A percentile compares a stretch with the other conserved stretches of the same genome.
These are phyloP conservation scores for Nakazawaea wickerhamii DNA, from an alignment of 805 yeast species.

Conservation along the genomic window DNA sequence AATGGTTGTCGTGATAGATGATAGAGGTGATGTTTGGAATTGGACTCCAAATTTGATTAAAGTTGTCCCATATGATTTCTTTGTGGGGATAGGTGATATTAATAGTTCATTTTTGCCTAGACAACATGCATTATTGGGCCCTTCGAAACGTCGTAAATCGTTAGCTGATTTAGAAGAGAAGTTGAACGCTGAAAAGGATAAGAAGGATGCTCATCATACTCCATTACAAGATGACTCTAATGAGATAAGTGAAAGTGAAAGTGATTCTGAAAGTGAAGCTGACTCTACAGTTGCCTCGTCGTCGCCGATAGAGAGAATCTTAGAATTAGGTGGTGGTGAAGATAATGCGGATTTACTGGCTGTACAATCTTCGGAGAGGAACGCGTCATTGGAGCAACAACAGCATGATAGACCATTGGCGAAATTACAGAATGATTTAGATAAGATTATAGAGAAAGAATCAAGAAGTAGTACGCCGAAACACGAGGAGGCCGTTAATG, in stretches of 20 bases:
- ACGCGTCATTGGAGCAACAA: slow-evolving; percentile 71
- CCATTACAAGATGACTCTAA: slow-evolving; percentile 16
- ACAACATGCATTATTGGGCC: slow-evolving; percentile 54
- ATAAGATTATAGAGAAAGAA: slow-evolving; percentile 37
- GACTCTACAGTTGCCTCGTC: slow-evolving; percentile 18
- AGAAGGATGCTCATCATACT: neutral
- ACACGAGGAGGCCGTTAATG: slow-evolving; percentile 13
- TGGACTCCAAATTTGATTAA: slow-evolving; percentile 91
- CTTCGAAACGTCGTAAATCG: slow-evolving; percentile 54
- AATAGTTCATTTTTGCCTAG: slow-evolving; percentile 89
- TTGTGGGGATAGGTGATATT: slow-evolving; percentile 96
- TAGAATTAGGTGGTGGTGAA: slow-evolving; percentile 46
- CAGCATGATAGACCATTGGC: slow-evolving; percentile 82
- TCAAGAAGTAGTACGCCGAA: slow-evolving; percentile 14
- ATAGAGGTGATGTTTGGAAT: slow-evolving; percentile 98
- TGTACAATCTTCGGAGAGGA: slow-evolving; percentile 57
- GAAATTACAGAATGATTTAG: slow-evolving; percentile 69
- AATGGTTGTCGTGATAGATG: slow-evolving; percentile 95
- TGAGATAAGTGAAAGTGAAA: slow-evolving; percentile 4
- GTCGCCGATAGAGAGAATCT: slow-evolving; percentile 44
- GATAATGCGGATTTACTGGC: slow-evolving; percentile 42
- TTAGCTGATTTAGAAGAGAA: slow-evolving; percentile 52
- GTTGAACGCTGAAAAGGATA: slow-evolving; percentile 21
- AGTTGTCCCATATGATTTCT: slow-evolving; percentile 93
- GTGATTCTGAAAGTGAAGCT: neutral